Evolutionary conservation across 371 early-diverging fungal genomes (phyloP).

Genomic region (Mucor ambiguus): DNA sequence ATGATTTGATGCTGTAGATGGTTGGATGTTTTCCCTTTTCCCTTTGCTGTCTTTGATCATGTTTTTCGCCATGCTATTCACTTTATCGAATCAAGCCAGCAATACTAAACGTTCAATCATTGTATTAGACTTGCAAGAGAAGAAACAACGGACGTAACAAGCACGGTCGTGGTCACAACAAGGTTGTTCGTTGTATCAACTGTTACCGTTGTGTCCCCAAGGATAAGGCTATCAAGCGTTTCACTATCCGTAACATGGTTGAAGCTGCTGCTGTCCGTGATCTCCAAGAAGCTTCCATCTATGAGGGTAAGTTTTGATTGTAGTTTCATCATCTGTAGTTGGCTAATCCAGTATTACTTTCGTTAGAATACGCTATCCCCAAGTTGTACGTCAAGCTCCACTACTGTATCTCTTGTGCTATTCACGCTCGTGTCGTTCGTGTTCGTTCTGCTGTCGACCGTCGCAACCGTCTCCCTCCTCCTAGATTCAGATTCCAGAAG

Average conservation of each 20-base stretch:
- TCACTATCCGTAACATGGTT: slow-evolving; percentile 97
- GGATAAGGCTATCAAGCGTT: slow-evolving; percentile 99
- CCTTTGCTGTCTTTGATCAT: neutral
- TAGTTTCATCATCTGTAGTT: neutral
- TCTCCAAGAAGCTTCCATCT: slow-evolving; percentile 95
- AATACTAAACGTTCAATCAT: neutral
- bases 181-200: slow-evolving; percentile 98
- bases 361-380: slow-evolving; percentile 90
- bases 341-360: neutral
- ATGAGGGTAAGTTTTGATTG: slow-evolving; percentile 61
- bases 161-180: slow-evolving; percentile 98
- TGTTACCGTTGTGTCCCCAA: slow-evolving; percentile 98
- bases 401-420: slow-evolving; percentile 99
- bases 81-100: neutral
- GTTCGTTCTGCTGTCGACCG: slow-evolving; percentile 92
- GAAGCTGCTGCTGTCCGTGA: slow-evolving; percentile 98
- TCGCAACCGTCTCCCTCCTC: slow-evolving; percentile 94
- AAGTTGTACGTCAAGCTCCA: slow-evolving; percentile 98
- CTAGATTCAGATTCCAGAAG: slow-evolving; percentile 82
- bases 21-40: neutral
- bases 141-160: slow-evolving; percentile 99
- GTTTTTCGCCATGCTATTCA: neutral
- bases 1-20: slow-evolving; percentile 7
- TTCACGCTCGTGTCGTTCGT: slow-evolving; percentile 97
- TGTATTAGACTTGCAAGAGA: slow-evolving; percentile 90